phyloP scores from a whole-genome alignment of 2,329 filamentous ascomycete genomes.

The Phialocephala subalpina region DNA sequence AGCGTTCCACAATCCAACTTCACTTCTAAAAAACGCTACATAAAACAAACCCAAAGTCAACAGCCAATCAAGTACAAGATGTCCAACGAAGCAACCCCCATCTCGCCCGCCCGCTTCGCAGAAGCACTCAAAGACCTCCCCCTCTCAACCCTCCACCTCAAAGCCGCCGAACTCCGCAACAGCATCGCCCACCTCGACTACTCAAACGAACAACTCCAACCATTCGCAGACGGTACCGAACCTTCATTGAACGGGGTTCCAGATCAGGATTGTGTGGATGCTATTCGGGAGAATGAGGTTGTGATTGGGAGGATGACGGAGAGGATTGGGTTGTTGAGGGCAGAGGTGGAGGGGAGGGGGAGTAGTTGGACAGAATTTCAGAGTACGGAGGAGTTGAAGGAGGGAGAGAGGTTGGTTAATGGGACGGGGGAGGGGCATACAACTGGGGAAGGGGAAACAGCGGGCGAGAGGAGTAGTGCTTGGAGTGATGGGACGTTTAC shows the following conservation, averaged over 20 bases:
- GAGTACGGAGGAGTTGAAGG: slow-evolving; percentile 53
- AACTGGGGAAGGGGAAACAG: slow-evolving; percentile 20
- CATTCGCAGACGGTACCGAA: slow-evolving; percentile 62
- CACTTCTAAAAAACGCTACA: background rate
- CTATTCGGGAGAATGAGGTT: slow-evolving; percentile 74
- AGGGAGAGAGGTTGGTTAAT: slow-evolving; percentile 33
- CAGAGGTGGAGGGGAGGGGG: slow-evolving; percentile 67
- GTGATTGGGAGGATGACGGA: slow-evolving; percentile 75
- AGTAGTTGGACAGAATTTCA: slow-evolving; percentile 64
- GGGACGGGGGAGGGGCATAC: slow-evolving; percentile 28
- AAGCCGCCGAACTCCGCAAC: slow-evolving; percentile 79
- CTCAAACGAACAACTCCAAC: slow-evolving; percentile 76
- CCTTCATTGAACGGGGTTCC: slow-evolving; percentile 48
- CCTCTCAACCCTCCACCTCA: slow-evolving; percentile 70
- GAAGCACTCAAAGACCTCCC: slow-evolving; percentile 73
- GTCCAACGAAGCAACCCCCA: slow-evolving; percentile 70
- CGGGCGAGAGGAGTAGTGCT: slow-evolving; percentile 42
- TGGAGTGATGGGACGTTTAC: slow-evolving; percentile 72
- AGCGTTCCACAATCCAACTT: background rate
- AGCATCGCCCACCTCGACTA: slow-evolving; percentile 76
- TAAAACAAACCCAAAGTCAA: too few species aligned
- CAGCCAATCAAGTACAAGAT: slow-evolving; percentile 49
- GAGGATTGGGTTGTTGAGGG: slow-evolving; percentile 68
- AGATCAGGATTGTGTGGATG: slow-evolving; percentile 77
- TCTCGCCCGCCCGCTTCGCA: slow-evolving; percentile 69